Base-by-base conservation (phyloP, 2,329 filamentous ascomycete genomes). In the Huntiella moniliformis region DNA sequence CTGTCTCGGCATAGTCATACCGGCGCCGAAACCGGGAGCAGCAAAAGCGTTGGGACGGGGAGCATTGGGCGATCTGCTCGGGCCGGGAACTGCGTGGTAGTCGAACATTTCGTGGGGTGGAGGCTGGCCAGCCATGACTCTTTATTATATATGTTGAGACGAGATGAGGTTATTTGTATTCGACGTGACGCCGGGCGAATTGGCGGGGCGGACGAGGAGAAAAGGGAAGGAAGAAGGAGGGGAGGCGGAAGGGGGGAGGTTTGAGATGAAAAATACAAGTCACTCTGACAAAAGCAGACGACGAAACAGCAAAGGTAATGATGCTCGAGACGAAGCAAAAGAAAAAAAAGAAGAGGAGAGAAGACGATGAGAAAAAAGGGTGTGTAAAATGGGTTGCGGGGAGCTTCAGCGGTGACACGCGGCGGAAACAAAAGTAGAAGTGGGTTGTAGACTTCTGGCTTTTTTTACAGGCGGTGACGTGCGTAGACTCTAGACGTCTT, bases 81-180 rank as follows among this genome's bases (percentile, higher is more conserved):
- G 56, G 32, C 65, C 57, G 36, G 47, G 43, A 18, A 44, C 38
- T 33, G 48, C 45, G 16, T 61, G 62, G 55, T 82, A 81, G 54
- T 83, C 79, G 66, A 83, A 86, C 70, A 80, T 76, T 50, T 82
- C 77, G 60, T 70, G 66, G 47, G 58, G 61, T 57, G 70, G 70
- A 57, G 73, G 70, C 54, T 66, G 61, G 35, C 41, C 43, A 54
- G 65, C 66, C 67, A 68, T 70, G 47, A 51, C 62, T 51, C 51
- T 49, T 45, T 45, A 46, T 18, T 28, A 28, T 28, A 28, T 28
- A 28, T 28, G 22, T 28, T 28, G 22, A 28, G 22, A 28, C 22
- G 22, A 28, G 22, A 28, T 28, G 22, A 28, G 22, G 22, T 7
- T 28, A 28, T 28, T 28, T 7, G 22, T 28, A 28, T 28, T 28